A percentile compares a stretch with the other conserved stretches of the same genome.
phyloP scores from a whole-genome alignment of 1,284 basidiomycete genomes.

The Austroboletus olivaceoglutinosus region DNA sequence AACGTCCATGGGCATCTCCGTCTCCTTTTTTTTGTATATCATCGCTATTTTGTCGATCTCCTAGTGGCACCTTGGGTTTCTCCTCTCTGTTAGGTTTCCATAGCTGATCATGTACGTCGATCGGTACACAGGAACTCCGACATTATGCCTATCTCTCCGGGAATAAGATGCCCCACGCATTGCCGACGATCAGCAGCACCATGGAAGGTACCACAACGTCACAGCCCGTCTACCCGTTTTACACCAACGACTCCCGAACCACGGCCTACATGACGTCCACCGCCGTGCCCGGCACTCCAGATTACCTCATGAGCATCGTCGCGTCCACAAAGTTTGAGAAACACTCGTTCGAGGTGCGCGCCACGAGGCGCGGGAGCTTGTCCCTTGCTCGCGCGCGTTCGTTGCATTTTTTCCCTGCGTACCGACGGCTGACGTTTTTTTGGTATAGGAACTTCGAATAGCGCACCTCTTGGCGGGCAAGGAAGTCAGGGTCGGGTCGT shows the following conservation, averaged over 20 bases:
- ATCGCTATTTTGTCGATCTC: no score
- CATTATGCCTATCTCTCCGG: conserved; percentile 27
- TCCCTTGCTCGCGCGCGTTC: not conserved
- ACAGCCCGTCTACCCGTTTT: conserved; percentile 15
- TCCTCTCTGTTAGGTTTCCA: not conserved
- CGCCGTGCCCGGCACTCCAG: conserved; percentile 18
- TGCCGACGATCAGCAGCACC: not conserved
- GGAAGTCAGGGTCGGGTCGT: conserved; percentile 33
- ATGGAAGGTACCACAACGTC: conserved; percentile 2
- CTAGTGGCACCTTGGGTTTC: not conserved
- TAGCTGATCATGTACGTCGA: conserved; percentile 13
- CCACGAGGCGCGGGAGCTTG: not conserved
- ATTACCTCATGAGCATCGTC: conserved; percentile 30
- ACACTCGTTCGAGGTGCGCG: conserved; percentile 34
- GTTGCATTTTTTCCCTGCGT: not conserved
- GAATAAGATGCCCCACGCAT: conserved; percentile 17
- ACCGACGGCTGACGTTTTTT: conserved; percentile 1
- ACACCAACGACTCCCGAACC: conserved; percentile 21
- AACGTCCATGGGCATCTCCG: no score
- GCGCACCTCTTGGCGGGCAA: conserved; percentile 27
- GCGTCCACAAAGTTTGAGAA: conserved; percentile 30
- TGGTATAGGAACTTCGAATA: conserved; percentile 34
- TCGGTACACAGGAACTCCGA: conserved; percentile 32
- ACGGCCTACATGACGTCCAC: conserved; percentile 24
- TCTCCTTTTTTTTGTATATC: not conserved